Conservation (phyloP, 768 basidiomycete species). For the Trametes gibbosa region DNA sequence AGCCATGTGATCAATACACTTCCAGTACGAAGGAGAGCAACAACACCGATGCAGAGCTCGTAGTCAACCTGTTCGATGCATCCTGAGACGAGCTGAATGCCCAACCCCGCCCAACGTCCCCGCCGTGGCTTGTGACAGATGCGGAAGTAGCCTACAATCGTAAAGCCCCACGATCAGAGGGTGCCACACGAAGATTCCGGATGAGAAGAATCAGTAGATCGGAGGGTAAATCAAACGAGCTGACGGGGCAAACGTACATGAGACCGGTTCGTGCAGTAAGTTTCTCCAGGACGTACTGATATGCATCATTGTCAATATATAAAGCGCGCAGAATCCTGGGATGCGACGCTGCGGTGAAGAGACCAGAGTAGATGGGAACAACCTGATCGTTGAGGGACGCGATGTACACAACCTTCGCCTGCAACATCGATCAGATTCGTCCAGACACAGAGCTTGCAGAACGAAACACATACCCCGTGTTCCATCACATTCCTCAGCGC, state of each 20-base stretch:
- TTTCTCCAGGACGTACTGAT: constrained; percentile 56
- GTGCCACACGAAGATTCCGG: too few species aligned
- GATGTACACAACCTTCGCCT: constrained; percentile 86
- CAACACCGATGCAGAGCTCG: too few species aligned
- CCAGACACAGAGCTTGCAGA: background rate
- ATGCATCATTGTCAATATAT: constrained; percentile 94
- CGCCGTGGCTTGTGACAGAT: constrained; percentile 91
- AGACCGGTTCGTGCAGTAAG: background rate
- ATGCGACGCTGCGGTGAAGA: constrained; percentile 86
- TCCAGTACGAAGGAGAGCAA: too few species aligned
- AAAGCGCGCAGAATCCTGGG: constrained; percentile 86
- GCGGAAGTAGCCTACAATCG: constrained; percentile 86
- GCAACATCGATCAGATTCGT: background rate
- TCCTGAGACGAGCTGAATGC: constrained; percentile 86
- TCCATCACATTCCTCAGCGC: constrained; percentile 72
- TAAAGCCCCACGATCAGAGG: constrained; percentile 85
- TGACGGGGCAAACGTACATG: constrained; percentile 25
- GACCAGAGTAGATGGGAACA: constrained; percentile 87
- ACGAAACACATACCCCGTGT: constrained; percentile 53
- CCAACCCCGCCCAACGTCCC: constrained; percentile 89
- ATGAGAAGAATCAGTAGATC: constrained; percentile 86
- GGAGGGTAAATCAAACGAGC: constrained; percentile 88
- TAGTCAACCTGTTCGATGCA: too few species aligned
- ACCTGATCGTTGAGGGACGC: constrained; percentile 94
- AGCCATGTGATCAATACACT: too few species aligned